Evolutionary conservation across 2,329 filamentous ascomycete species (phyloP), one percentile per base, ranked within the genome.

Genomic region (Fusarium sp.): DNA sequence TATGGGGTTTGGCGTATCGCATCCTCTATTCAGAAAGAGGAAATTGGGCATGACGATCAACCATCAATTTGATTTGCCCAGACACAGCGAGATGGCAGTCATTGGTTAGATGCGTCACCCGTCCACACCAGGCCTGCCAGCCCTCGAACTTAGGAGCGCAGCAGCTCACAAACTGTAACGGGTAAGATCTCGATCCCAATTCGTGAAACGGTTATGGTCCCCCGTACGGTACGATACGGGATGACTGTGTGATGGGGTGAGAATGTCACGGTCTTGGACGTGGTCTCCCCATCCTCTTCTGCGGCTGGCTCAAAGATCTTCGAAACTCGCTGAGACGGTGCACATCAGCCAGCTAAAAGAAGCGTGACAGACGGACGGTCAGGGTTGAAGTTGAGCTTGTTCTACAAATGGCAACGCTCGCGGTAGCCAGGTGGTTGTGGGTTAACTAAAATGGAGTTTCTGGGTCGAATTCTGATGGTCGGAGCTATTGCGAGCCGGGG

Each of bases 101-200:
- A 42, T 50, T 65, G 27, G 53, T 46, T 61, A 30, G 40, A 42
- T 63, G 40, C 60, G 57, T 72, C 65, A 66, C 69, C 40, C 53
- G 45, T 60, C 41, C 58, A 58, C 50, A 67, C 32, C 46, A 40
- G 52, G 50, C 50, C 45, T 64, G 44, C 55, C 44, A 67, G 54
- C 48, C 52, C 37, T 59, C 44, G 38, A 65, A 58, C 18, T 44
- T 60, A 66, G 38, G 64, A 56, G 41, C 49, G 53, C 57, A 70
- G 60, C 49, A 69, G 55, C 61, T 66, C 45, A 54, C 57, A 52
- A 46, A 64, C 64, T 64, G 50, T 59, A 72, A 57, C 44, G 62
- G 67, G 55, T 46, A 64, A 73, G 74, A 78, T 77, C 76, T 77
- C 76, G 75, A 77, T 77, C 73, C 73, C 67, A 69, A 65, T 65